These are phyloP conservation scores for Porpolomopsis calyptriformis DNA, from an alignment of 768 basidiomycete genomes.

Conservation along the genomic window DNA sequence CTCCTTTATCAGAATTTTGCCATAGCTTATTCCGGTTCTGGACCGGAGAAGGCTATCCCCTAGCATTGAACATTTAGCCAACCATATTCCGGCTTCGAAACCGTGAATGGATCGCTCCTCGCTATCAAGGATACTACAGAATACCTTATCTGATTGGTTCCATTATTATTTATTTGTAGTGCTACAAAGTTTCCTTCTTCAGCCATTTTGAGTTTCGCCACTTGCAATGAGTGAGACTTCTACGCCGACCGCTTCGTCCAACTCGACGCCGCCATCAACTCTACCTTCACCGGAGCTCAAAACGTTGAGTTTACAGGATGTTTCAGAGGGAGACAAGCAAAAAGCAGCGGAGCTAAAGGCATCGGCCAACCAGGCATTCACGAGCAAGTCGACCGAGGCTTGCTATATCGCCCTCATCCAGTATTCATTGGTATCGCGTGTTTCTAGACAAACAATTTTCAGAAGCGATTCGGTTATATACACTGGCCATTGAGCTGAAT, in stretches of 20 bases:
- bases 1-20: too few species aligned
- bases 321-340: slow-evolving; percentile 61
- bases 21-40: too few species aligned
- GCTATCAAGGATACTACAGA: too few species aligned
- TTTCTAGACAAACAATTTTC: slow-evolving; percentile 60
- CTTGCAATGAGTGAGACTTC: slow-evolving; percentile 24
- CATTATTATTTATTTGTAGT: too few species aligned
- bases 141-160: background rate
- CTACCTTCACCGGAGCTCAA: slow-evolving; percentile 36
- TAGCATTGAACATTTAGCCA: too few species aligned
- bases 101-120: too few species aligned
- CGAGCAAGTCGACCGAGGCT: slow-evolving; percentile 38
- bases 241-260: slow-evolving; percentile 32
- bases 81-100: too few species aligned
- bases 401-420: background rate
- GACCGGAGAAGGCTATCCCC: too few species aligned
- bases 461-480: slow-evolving; percentile 67
- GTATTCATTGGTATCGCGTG: slow-evolving; percentile 1
- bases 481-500: slow-evolving; percentile 77
- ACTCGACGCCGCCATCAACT: slow-evolving; percentile 45
- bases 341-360: slow-evolving; percentile 67
- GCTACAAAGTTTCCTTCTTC: too few species aligned
- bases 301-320: slow-evolving; percentile 32
- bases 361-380: slow-evolving; percentile 83
- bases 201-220: too few species aligned